These are phyloP conservation scores for Fraxinus xanthoxyloides DNA, from an alignment of 305 asterid species.

Conservation along the genomic window DNA sequence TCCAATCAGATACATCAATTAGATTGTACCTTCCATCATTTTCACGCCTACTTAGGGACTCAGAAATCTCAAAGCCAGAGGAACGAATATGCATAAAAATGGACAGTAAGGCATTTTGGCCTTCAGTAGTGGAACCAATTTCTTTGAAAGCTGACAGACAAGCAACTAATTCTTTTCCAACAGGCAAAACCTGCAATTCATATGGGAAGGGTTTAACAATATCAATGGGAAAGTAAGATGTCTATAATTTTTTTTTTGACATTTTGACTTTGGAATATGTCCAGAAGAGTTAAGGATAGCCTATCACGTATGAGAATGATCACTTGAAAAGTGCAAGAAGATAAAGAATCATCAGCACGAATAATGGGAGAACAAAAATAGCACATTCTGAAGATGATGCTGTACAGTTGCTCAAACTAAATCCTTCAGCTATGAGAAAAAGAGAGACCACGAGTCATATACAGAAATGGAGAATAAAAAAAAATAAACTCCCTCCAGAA, in stretches of 20 bases:
- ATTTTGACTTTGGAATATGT: constrained; percentile 9
- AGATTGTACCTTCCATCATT: constrained; percentile 34
- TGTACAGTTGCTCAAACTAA: neutral
- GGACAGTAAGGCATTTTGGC: constrained; percentile 64
- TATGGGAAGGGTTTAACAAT: constrained; percentile 15
- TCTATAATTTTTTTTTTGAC: neutral
- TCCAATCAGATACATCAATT: constrained; percentile 54
- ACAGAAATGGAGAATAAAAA: neutral
- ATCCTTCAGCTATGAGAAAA: neutral
- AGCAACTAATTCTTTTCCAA: constrained; percentile 69
- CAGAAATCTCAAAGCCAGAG: constrained; percentile 44
- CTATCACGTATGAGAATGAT: neutral
- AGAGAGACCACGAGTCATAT: neutral
- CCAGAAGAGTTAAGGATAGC: constrained; percentile 2
- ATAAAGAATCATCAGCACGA: neutral
- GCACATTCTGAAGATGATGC: neutral
- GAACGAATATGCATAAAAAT: constrained; percentile 37
- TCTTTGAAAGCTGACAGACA: constrained; percentile 65
- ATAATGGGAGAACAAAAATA: neutral
- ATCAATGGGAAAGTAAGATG: constrained; percentile 11
- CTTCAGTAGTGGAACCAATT: constrained; percentile 57
- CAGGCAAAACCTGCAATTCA: constrained; percentile 62
- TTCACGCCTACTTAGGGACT: constrained; percentile 41
- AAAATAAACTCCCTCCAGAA: neutral
- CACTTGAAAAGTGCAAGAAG: constrained; percentile 5